phyloP scores from a whole-genome alignment of 2,329 filamentous ascomycete species.

The Stagonosporopsis rhizophila region DNA sequence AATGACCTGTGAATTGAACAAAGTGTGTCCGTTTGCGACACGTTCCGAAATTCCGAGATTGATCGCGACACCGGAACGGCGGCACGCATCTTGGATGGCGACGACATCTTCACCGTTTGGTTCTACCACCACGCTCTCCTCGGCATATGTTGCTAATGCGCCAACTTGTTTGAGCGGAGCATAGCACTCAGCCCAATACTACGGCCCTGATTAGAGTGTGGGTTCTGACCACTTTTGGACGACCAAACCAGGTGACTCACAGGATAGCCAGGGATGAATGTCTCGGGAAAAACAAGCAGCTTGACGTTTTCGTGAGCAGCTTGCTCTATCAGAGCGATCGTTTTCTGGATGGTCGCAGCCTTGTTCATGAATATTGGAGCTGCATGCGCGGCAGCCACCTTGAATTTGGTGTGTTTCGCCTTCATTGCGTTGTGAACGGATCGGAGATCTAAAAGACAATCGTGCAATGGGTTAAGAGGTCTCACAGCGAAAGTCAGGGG shows the following conservation, averaged over 20 bases:
- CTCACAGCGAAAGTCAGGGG: slow-evolving; percentile 1
- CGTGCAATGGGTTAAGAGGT: slow-evolving; percentile 1
- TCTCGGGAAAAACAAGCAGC: slow-evolving; percentile 48
- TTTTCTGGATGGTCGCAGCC: slow-evolving; percentile 43
- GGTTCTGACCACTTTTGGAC: slow-evolving; percentile 1
- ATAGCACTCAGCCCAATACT: slow-evolving; percentile 50
- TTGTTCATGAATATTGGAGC: slow-evolving; percentile 51
- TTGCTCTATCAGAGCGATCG: slow-evolving; percentile 43
- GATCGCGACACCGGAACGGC: slow-evolving; percentile 41
- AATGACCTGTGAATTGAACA: slow-evolving; percentile 49
- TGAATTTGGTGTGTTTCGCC: slow-evolving; percentile 39
- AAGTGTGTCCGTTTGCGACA: slow-evolving; percentile 40
- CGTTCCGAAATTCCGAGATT: slow-evolving; percentile 48
- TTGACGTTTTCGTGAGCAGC: slow-evolving; percentile 40
- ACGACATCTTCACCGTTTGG: slow-evolving; percentile 39
- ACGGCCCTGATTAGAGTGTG: slow-evolving; percentile 18
- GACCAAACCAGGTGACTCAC: slow-evolving; percentile 24
- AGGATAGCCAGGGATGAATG: slow-evolving; percentile 48
- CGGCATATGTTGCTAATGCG: slow-evolving; percentile 43
- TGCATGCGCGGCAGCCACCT: slow-evolving; percentile 47
- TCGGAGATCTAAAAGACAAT: background rate
- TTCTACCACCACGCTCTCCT: slow-evolving; percentile 47
- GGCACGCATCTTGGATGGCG: slow-evolving; percentile 44
- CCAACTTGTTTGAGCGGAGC: slow-evolving; percentile 44
- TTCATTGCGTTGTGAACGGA: slow-evolving; percentile 20